Conservation (phyloP, 495 filamentous ascomycete species). For the Neurospora sp. region DNA sequence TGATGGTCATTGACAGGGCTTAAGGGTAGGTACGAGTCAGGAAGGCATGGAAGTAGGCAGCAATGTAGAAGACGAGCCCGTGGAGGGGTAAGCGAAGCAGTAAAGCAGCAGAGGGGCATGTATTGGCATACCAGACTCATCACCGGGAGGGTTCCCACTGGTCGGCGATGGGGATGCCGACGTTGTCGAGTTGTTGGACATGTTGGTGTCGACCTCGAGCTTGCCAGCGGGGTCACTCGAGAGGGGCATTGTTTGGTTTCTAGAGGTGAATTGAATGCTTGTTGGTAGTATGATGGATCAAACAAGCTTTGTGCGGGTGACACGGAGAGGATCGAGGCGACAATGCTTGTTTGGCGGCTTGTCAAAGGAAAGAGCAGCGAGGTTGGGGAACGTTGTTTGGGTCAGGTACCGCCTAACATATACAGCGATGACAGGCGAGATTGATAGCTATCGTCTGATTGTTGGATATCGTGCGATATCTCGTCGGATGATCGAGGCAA, state of each 20-base stretch:
- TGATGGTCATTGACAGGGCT: neutral
- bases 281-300: neutral
- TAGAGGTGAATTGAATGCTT: neutral
- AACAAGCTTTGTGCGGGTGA: neutral
- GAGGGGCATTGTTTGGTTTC: conserved; percentile 20
- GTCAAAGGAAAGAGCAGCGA: neutral
- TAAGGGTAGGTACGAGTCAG: neutral
- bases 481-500: neutral
- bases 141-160: conserved; percentile 16
- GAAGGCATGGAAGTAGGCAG: neutral
- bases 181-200: conserved; percentile 20
- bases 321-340: neutral
- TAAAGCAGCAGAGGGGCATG: neutral
- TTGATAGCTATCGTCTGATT: neutral
- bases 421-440: neutral
- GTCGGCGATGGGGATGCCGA: conserved; percentile 14
- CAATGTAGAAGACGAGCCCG: neutral
- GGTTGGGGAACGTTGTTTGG: neutral
- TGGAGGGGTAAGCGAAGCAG: neutral
- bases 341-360: neutral
- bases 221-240: conserved; percentile 22
- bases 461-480: neutral
- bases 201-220: conserved; percentile 18
- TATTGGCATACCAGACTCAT: conserved; percentile 25
- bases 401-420: neutral